Base-by-base conservation (phyloP, 73 alveolate species). In the Paramecium sexaurelia region DNA sequence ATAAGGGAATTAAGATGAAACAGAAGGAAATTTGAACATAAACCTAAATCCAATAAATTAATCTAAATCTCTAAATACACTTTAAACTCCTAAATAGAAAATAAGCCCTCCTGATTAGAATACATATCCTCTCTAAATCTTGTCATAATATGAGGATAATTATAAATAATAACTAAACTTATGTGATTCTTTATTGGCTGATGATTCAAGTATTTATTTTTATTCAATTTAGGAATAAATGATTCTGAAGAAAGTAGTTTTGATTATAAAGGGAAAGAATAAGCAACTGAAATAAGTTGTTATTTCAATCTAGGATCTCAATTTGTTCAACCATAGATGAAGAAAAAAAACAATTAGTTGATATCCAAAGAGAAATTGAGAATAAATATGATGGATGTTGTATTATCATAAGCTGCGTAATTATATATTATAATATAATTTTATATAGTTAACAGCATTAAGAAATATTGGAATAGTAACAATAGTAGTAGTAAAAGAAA, bases 191-290 rank as follows among this genome's bases (percentile, higher is more conserved):
- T 37, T 78, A 43, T 43, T 41, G 45, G 90, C 90, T 10, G 90
- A 78, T 41, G 90, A 78, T 40, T 78, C 90, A 39, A 78, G 90
- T 73, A 73, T 73, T 20, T 5, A 11, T 35, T 13, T 1, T 32
- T 0, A 17, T 1, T 32, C 1, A 7, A 10, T 7, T 0, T 73
- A 73, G 87, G 87, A 43, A 35, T 78, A 20, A 78, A 78, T 78
- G 90, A 78, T 78, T 78, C 90, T 29, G 90, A 78, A 24, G 90
- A 78, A 41, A 78, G 90, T 40, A 78, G 90, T 78, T 78, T 78
- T 78, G 90, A 39, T 3, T 78, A 78, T 6, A 78, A 22, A 22
- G 90, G 90, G 7, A 78, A 78, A 11, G 90, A 78, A 41, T 78
- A 78, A 78, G 90, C 90, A 2, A 78, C 90, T 40, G 90, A 78